A percentile compares a stretch with the other conserved stretches of the same genome.
Conservation (phyloP, 257 asterid species). For the Coffea canephora region DNA sequence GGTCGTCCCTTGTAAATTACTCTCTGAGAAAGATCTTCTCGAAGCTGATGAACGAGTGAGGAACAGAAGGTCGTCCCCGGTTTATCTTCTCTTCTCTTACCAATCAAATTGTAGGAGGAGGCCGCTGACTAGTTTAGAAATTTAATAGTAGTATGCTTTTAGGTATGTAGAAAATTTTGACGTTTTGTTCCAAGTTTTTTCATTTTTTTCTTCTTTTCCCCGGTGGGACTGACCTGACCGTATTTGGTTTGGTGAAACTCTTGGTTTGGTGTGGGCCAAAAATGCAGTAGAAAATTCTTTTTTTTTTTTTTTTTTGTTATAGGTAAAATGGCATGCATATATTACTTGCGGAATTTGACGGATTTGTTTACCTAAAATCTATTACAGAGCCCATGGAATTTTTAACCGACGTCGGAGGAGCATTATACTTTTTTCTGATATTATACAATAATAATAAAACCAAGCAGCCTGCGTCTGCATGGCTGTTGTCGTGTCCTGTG, state of each 20-base stretch:
- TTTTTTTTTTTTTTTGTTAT: neutral
- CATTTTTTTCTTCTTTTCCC: neutral
- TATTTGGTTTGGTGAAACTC: neutral
- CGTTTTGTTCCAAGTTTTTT: neutral
- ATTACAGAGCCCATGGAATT: no score
- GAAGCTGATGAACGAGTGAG: neutral
- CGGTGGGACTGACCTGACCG: neutral
- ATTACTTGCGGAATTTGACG: neutral
- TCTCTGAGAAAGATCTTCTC: neutral
- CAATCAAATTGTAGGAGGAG: no score
- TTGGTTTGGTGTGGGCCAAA: neutral
- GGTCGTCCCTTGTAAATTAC: slow-evolving; percentile 26
- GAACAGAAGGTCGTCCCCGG: neutral
- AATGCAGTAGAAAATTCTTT: slow-evolving; percentile 5
- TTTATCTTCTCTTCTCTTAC: no score
- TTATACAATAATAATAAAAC: no score
- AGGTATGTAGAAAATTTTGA: slow-evolving; percentile 9
- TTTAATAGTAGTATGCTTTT: neutral
- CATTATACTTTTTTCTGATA: no score
- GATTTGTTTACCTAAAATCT: neutral
- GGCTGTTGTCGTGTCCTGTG: no score
- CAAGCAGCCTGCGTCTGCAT: no score
- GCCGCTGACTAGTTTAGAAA: slow-evolving; percentile 16
- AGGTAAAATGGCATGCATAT: neutral
- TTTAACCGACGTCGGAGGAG: neutral